Evolutionary conservation across 2,329 filamentous ascomycete species (phyloP).

Genomic region (Neospermospora avenae): DNA sequence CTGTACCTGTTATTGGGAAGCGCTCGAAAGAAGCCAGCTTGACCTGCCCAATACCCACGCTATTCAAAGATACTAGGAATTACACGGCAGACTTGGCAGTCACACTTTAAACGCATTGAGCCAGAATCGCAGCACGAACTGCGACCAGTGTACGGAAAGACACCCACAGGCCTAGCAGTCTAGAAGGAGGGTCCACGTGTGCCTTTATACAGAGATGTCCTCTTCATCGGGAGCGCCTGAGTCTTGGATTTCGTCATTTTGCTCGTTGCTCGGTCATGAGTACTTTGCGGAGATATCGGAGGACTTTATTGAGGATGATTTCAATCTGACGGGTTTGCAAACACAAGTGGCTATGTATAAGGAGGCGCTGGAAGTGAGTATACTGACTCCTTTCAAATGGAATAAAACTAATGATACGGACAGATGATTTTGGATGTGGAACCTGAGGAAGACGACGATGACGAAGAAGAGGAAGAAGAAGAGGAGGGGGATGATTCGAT

Average conservation of each 20-base stretch:
- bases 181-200: no score
- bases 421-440: slow-evolving; percentile 98
- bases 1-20: background rate
- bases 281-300: slow-evolving; percentile 99
- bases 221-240: slow-evolving; percentile 48
- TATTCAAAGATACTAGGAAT: background rate
- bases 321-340: slow-evolving; percentile 94
- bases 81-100: background rate
- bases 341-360: slow-evolving; percentile 98
- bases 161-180: background rate
- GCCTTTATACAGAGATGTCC: slow-evolving; percentile 29
- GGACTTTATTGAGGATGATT: slow-evolving; percentile 99
- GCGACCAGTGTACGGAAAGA: background rate
- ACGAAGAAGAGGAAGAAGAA: slow-evolving; percentile 68
- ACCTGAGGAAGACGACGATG: slow-evolving; percentile 88
- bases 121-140: background rate
- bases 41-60: background rate
- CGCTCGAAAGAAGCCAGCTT: background rate
- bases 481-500: slow-evolving; percentile 67
- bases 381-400: background rate
- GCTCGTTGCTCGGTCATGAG: slow-evolving; percentile 90
- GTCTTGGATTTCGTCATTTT: slow-evolving; percentile 98
- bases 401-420: slow-evolving; percentile 16
- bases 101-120: background rate
- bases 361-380: slow-evolving; percentile 78